Conservation (phyloP, 306 rosid genomes). For the Coriaria nepalensis region DNA sequence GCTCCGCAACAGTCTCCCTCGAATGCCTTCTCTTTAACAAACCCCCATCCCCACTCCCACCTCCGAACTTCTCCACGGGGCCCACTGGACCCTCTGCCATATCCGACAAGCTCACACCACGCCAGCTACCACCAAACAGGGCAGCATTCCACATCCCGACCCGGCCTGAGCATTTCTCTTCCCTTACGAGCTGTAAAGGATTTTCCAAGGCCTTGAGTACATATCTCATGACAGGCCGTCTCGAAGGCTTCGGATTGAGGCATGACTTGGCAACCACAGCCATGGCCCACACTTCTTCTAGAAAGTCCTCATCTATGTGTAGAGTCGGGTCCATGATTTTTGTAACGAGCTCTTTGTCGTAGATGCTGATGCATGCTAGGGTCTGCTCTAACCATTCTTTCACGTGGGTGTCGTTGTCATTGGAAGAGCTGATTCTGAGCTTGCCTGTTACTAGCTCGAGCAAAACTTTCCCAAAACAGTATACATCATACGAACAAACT, state of each 20-base stretch:
- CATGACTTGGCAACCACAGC: slow-evolving; percentile 91
- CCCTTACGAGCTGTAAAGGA: slow-evolving; percentile 86
- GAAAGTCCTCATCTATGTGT: slow-evolving; percentile 71
- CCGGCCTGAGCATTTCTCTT: too few relatives aligned
- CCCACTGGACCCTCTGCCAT: too few relatives aligned
- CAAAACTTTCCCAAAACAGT: slow-evolving; percentile 89
- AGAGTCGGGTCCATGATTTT: slow-evolving; percentile 77
- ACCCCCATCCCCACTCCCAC: too few relatives aligned
- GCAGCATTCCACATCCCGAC: too few relatives aligned
- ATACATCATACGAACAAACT: slow-evolving; percentile 67
- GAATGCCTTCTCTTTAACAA: too few relatives aligned
- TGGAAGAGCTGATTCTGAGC: slow-evolving; percentile 59
- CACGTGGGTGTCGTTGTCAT: slow-evolving; percentile 35
- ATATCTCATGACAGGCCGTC: slow-evolving; percentile 79
- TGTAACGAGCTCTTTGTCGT: slow-evolving; percentile 70
- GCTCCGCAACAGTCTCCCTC: too few relatives aligned
- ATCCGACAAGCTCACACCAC: too few relatives aligned
- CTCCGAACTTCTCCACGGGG: too few relatives aligned
- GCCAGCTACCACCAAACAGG: too few relatives aligned
- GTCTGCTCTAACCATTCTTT: slow-evolving; percentile 58
- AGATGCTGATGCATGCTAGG: slow-evolving; percentile 52
- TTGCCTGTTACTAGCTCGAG: slow-evolving; percentile 88
- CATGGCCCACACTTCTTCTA: slow-evolving; percentile 98
- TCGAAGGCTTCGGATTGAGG: slow-evolving; percentile 73
- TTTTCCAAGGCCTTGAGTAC: slow-evolving; percentile 88